Base-by-base conservation (phyloP, 768 basidiomycete genomes). In the Lyophyllum semitale region DNA sequence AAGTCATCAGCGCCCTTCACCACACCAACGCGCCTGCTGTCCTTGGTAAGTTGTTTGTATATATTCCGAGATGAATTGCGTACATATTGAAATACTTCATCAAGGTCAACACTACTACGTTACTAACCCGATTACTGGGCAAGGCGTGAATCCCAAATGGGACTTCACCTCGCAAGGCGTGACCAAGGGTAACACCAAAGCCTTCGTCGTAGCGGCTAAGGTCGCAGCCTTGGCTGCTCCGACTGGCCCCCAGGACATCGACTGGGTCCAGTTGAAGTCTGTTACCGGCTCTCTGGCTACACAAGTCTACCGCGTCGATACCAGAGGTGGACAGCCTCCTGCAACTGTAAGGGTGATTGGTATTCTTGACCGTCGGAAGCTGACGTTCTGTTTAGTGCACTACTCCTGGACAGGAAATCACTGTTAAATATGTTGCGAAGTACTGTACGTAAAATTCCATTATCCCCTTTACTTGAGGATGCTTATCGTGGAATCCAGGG, bases 41-140 rank as follows among this genome's bases (percentile, higher is more conserved):
- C 30, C 70, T 77, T 32, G 60, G 63, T 62, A 50, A 49, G 48
- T 18, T 17, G 33, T 27, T 40, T 27, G 8, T 43, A 13, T 43
- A 13, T 25, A 5, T 17, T 7, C 23, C 20, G 1, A 9, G 5
- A 17, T 30, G 9, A 42, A 8, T 5, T 15, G 23, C 40, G 3
- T 27, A 17, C 22, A 33, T 1, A 49, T 15, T 15, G n/a, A 37
- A 15, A 4, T 15, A 1, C 2, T 11, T 27, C 27, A 29, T 51
- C 29, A 59, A 62, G 79, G 79, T 13, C 75, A 82, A 55, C 84
- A 88, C 59, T 86, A 79, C 73, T 89, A 84, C 66, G 72, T 83
- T 32, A 64, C 71, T 0, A 80, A 80, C 64, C 71, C 78, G 4
- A 55, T 70, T 48, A 68, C 73, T 4, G 77, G 75, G 4, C 65